A percentile compares a stretch with the other conserved stretches of the same genome.
Conservation (phyloP, 768 basidiomycete species). For the Pisolithus sp. region DNA sequence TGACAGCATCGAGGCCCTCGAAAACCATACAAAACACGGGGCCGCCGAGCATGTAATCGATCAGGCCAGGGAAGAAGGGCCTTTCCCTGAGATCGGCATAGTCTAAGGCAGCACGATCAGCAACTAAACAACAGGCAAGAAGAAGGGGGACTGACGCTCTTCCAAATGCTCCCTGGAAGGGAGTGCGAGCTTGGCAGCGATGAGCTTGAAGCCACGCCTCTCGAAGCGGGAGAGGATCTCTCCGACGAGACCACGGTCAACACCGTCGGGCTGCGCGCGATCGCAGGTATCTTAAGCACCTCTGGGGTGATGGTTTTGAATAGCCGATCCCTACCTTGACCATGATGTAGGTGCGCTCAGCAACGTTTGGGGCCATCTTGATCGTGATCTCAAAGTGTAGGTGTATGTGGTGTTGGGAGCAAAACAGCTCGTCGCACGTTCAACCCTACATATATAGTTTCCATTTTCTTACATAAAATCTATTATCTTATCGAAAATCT, state of each 20-base stretch:
- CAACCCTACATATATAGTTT: conserved; percentile 9
- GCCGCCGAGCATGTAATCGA: conserved; percentile 94
- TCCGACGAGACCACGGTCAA: conserved; percentile 92
- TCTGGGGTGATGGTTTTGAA: neutral
- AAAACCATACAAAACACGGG: conserved; percentile 96
- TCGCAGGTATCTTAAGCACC: conserved; percentile 2
- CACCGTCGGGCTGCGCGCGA: conserved; percentile 82
- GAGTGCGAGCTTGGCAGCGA: conserved; percentile 86
- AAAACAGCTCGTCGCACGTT: conserved; percentile 11
- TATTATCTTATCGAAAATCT: conserved; percentile 31
- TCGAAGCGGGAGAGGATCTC: conserved; percentile 96
- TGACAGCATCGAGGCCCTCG: conserved; percentile 90
- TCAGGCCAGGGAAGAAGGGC: conserved; percentile 92
- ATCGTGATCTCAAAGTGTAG: conserved; percentile 27
- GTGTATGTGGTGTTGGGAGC: conserved; percentile 17
- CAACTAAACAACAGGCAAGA: neutral
- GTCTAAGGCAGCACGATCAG: conserved; percentile 42
- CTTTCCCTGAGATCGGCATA: conserved; percentile 94
- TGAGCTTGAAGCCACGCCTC: conserved; percentile 96
- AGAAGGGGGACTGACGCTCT: conserved; percentile 50
- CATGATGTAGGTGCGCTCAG: conserved; percentile 98
- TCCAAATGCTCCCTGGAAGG: conserved; percentile 82
- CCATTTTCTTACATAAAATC: conserved; percentile 9
- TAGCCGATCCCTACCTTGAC: conserved; percentile 64
- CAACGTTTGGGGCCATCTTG: conserved; percentile 31